Evolutionary conservation across 441 rosid genomes (phyloP).

Genomic region (Syzygium malaccense): DNA sequence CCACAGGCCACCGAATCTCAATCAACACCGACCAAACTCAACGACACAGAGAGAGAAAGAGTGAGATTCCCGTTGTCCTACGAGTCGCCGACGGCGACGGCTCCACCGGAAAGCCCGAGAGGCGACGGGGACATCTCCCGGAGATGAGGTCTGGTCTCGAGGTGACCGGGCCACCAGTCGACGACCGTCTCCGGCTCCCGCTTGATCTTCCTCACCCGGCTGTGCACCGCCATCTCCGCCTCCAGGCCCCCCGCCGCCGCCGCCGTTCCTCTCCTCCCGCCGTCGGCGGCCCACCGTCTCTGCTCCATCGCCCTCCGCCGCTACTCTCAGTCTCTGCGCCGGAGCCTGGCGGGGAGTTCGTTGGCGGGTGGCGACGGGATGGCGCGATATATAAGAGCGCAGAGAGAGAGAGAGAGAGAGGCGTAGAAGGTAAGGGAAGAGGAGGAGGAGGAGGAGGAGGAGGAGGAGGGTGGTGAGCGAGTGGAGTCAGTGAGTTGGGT

Average conservation of each 20-base stretch:
- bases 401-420: not conserved
- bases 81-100: constrained; percentile 19
- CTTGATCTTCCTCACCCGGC: constrained; percentile 26
- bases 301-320: not conserved
- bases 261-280: not conserved
- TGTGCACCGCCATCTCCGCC: constrained; percentile 13
- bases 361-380: not conserved
- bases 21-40: not conserved
- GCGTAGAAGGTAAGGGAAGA: not conserved
- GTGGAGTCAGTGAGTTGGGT: not conserved
- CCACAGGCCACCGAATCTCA: not conserved
- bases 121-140: constrained; percentile 21
- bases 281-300: not conserved
- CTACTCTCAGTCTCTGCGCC: not conserved
- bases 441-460: not conserved
- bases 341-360: not conserved
- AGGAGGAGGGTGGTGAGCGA: not conserved
- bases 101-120: constrained; percentile 15
- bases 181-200: constrained; percentile 12
- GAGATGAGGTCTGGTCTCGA: constrained; percentile 16
- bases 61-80: not conserved
- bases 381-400: not conserved
- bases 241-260: not conserved
- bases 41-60: not conserved
- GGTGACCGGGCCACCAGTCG: constrained; percentile 15